phyloP scores from a whole-genome alignment of 495 filamentous ascomycete genomes.

The Cercophora scortea region DNA sequence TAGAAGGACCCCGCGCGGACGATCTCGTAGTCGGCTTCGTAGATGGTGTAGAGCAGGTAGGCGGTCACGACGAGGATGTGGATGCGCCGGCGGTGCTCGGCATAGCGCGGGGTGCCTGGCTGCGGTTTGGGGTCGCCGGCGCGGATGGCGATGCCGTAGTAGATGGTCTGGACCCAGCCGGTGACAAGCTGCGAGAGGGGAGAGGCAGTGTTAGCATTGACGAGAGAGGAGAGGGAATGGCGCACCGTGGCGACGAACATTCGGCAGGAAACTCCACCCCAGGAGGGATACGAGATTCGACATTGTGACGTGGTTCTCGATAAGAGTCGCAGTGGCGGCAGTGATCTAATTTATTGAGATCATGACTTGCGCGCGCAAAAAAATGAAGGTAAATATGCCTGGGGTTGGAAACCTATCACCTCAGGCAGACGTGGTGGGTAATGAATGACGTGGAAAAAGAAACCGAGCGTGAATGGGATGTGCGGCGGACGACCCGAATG shows the following conservation, averaged over 20 bases:
- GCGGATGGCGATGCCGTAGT: constrained; percentile 84
- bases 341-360: too few species aligned
- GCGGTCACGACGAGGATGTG: constrained; percentile 70
- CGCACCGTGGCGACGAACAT: background rate
- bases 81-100: constrained; percentile 68
- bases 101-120: constrained; percentile 60
- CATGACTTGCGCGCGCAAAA: too few species aligned
- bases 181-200: constrained; percentile 56
- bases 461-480: too few species aligned
- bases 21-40: constrained; percentile 80
- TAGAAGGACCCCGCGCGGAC: constrained; percentile 69
- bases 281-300: background rate
- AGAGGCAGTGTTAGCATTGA: background rate
- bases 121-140: constrained; percentile 77
- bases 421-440: too few species aligned
- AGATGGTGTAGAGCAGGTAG: constrained; percentile 90
- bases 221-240: too few species aligned
- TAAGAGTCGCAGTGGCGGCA: too few species aligned
- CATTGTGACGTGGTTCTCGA: background rate
- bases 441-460: too few species aligned
- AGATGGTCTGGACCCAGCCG: constrained; percentile 68
- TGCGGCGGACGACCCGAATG: too few species aligned
- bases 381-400: too few species aligned
- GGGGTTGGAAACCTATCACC: too few species aligned
- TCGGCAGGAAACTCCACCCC: background rate